Evolutionary conservation across 192 early-diverging fungal species (phyloP), one percentile per base, ranked within the genome.

Genomic region (Coemansia umbellata): DNA sequence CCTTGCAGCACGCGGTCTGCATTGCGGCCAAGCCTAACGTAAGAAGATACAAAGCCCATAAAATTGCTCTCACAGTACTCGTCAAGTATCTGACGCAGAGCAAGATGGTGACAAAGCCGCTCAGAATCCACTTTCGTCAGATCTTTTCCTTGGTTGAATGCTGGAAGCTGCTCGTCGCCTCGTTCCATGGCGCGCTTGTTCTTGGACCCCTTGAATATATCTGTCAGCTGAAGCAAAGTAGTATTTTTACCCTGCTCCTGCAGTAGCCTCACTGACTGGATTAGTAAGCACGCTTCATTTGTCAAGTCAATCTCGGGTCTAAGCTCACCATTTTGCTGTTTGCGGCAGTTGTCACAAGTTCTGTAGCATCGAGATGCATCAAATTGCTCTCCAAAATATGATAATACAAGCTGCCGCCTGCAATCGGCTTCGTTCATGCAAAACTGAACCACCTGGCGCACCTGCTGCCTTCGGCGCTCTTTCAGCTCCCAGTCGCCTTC

Each of bases 351-450:
- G 63, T 98, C 95, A 55, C 95, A 98, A 0, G 88, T 89, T 30
- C 81, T 69, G 43, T 79, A 51, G 72, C 95, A 98, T 7, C 69
- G 37, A 0, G 37, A n/a, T 0, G 55, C 40, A 31, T 87, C 78
- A 63, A 94, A 92, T 2, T 51, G 63, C 67, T 98, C 93, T 11
- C 89, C 90, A 84, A 98, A 98, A 63, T 98, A 95, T 42, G 76
- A 79, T 49, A 97, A 71, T 9, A 97, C 87, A 48, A 88, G 85
- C 53, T 88, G 76, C n/a, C 94, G 78, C 21, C 95, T 84, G 60
- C 95, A 98, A 44, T 94, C 91, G 4, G 82, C 68, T 23, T 74
- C 65, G 61, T 98, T 93, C 53, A 95, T 90, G 63, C 92, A 95
- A 58, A 86, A 98, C 51, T 80, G 72, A 17, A 85, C 65, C 60